Base-by-base conservation (phyloP, 75 land plant species). In the Chamaecyparis obtusa region DNA sequence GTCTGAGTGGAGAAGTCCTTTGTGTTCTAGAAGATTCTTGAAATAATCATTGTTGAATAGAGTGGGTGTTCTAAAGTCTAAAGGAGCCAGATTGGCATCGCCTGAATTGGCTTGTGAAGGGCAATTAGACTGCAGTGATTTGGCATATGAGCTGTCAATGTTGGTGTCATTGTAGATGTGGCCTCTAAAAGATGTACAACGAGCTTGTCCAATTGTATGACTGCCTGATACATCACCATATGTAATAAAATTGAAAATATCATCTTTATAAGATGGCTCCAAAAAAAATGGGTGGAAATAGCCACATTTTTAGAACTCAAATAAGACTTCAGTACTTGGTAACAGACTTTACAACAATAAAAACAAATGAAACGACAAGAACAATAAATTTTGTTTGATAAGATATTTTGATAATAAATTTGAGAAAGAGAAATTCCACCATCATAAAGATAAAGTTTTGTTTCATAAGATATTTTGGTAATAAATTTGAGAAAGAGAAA, bases 1-100 rank as follows among this genome's bases (percentile, higher is more conserved):
- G 64, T 95, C 96, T 21, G 95, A 93, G 83, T 90, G 87, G 57
- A 95, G 90, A 35, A 95, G 88, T 0, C 93, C 96, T 69, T 82
- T 90, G 16, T 39, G 37, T 15, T 69, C 67, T 16, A 92, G 13
- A 33, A 95, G 83, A 85, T 92, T 90, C 85, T 85, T 88, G 90
- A 85, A 94, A 88, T 93, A 95, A 37, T 36, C 54, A 72, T 90
- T 89, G 84, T 93, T 95, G 51, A 95, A 92, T 9, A 44, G 10
- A 9, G 37, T 69, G 10, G 94, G 93, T 49, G 93, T 90, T 24
- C 64, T 83, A 14, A 82, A 27, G 36, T 95, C 96, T 19, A 92
- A 76, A 17, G 94, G 89, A 4, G 91, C 90, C 35, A 91, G 57
- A 76, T 89, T 88, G 87, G 75, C 74, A 84, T 90, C 90, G 3